Percentiles rank a stretch among this genome's conserved stretches.
Evolutionary conservation across 768 basidiomycete species (phyloP).

Genomic region (Leccinellum luteum): DNA sequence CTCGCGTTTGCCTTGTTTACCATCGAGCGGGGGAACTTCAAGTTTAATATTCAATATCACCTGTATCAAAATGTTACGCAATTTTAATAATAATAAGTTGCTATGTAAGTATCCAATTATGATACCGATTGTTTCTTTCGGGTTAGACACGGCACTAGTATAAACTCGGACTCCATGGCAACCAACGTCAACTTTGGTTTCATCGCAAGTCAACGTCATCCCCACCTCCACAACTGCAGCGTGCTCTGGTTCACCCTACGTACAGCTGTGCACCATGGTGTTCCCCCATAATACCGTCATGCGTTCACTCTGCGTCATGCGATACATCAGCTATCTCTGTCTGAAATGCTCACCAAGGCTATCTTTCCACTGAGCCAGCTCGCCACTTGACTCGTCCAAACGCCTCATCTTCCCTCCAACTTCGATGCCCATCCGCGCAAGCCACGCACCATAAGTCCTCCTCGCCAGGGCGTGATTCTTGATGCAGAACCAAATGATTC

Average conservation of each 20-base stretch:
- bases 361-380: constrained; percentile 40
- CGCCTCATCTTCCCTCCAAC: constrained; percentile 43
- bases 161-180: not conserved
- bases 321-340: constrained; percentile 3
- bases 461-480: constrained; percentile 34
- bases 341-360: constrained; percentile 10
- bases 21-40: not conserved
- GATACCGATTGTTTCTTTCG: too few relatives aligned
- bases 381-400: constrained; percentile 50
- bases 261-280: not conserved
- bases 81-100: too few relatives aligned
- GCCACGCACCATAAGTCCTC: constrained; percentile 17
- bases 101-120: too few relatives aligned
- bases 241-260: too few relatives aligned
- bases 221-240: too few relatives aligned
- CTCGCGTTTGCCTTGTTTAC: not conserved
- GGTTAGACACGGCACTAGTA: too few relatives aligned
- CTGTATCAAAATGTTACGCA: too few relatives aligned
- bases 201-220: not conserved
- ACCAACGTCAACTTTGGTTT: not conserved
- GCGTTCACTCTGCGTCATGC: not conserved
- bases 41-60: too few relatives aligned
- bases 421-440: constrained; percentile 19
- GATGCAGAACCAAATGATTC: constrained; percentile 52
- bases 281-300: not conserved